These are phyloP conservation scores for Candida cerambycidarum DNA, from an alignment of 805 yeast species.

Conservation along the genomic window DNA sequence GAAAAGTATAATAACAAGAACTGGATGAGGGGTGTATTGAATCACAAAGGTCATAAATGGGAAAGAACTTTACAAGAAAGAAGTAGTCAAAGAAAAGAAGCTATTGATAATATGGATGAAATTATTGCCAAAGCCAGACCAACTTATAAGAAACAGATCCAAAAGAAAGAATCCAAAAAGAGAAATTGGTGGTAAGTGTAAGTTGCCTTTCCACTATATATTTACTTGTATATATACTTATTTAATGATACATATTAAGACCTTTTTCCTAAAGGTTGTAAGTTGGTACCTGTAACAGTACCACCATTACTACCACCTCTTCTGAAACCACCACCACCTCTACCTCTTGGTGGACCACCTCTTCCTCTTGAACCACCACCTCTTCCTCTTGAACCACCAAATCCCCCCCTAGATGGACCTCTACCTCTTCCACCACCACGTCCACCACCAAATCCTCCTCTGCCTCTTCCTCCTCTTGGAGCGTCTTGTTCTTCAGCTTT, in stretches of 20 bases:
- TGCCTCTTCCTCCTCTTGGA: not conserved
- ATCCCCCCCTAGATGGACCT: not conserved
- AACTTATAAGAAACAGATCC: conserved; percentile 38
- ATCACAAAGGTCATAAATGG: conserved; percentile 79
- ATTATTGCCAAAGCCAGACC: conserved; percentile 63
- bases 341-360: conserved; percentile 17
- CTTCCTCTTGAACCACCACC: conserved; percentile 15
- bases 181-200: conserved; percentile 35
- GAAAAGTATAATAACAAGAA: conserved; percentile 71
- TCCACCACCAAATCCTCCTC: conserved; percentile 32
- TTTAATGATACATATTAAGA: conserved; percentile 2
- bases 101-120: conserved; percentile 64
- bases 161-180: conserved; percentile 34
- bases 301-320: conserved; percentile 13
- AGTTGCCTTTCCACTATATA: conserved; percentile 2
- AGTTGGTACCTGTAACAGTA: conserved; percentile 9
- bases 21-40: conserved; percentile 72
- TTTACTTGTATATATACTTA: conserved; percentile 1
- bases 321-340: conserved; percentile 17
- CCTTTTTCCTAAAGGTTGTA: conserved; percentile 18
- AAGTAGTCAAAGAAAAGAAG: conserved; percentile 60
- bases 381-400: conserved; percentile 6
- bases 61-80: conserved; percentile 66
- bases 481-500: not conserved
- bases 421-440: conserved; percentile 2